Base-by-base conservation (phyloP, 768 basidiomycete species). In the Tylopilus vinaceipallidus region DNA sequence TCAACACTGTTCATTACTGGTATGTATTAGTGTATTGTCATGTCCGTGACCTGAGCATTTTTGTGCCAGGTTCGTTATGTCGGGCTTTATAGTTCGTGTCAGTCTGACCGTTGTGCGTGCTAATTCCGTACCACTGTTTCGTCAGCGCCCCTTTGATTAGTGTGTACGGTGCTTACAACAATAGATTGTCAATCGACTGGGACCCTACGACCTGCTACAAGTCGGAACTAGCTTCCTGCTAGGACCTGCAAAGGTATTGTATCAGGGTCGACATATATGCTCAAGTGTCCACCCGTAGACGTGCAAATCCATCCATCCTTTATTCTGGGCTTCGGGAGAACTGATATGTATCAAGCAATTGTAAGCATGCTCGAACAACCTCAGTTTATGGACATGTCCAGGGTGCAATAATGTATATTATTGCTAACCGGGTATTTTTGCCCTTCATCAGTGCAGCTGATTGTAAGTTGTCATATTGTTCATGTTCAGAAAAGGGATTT, bases 191-290 rank as follows among this genome's bases (percentile, higher is more conserved):
- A n/a, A n/a, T n/a, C n/a, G n/a, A n/a, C n/a, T 42, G 27, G 4
- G 8, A 11, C 39, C n/a, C n/a, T n/a, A n/a, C 17, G 48, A 24
- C 6, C 5, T 11, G 3, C 7, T 17, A 8, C 6, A 13, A 56
- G 55, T 30, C 4, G 55, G 47, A 39, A 56, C 35, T 29, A 56
- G 32, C 43, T 54, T 56, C 23, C 3, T 56, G 20, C 47, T 52
- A 39, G 52, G 26, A 6, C n/a, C 36, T 20, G 30, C 22, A 19
- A 39, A 43, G 41, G 55, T 55, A 48, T 26, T 32, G 23, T 17
- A 9, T 22, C 2, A 3, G 29, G 5, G 5, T 11, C 11, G 11
- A 29, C 2, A 29, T 23, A 2, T 14, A 8, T 24, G 23, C 23
- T 40, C 16, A 40, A 26, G 38, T 26, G 17, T 16, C 11, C 9